Conservation (phyloP, 2,329 filamentous ascomycete genomes). For the Aspergillus fructus region DNA sequence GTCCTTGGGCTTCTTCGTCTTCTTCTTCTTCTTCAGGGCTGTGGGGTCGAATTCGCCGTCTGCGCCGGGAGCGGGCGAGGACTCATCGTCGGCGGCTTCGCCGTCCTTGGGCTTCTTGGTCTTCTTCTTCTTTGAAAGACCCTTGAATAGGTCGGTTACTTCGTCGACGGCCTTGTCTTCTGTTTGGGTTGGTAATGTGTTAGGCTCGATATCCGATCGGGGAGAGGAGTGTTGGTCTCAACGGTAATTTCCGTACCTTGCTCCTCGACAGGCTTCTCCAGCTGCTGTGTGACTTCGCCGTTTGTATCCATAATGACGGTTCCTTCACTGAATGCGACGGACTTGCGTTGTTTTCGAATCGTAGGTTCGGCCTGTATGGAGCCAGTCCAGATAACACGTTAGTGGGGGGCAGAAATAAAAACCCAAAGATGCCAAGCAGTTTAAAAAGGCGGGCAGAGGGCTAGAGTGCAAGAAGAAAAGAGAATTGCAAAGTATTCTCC, state of each 20-base stretch:
- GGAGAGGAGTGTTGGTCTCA: not conserved
- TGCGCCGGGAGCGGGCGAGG: conserved; percentile 46
- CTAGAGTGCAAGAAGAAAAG: not conserved
- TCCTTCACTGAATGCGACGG: conserved; percentile 88
- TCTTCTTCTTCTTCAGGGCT: conserved; percentile 79
- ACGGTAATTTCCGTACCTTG: conserved; percentile 25
- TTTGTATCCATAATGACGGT: conserved; percentile 85
- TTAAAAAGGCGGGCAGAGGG: conserved; percentile 2
- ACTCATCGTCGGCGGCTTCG: conserved; percentile 51
- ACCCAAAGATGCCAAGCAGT: conserved; percentile 3
- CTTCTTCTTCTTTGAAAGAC: conserved; percentile 75
- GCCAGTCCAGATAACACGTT: conserved; percentile 25
- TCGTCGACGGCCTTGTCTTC: conserved; percentile 62
- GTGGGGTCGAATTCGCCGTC: conserved; percentile 64
- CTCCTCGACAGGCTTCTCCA: conserved; percentile 64
- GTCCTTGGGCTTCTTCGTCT: conserved; percentile 54
- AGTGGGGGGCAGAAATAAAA: conserved; percentile 20
- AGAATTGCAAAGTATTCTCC: not conserved
- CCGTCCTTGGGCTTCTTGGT: conserved; percentile 59
- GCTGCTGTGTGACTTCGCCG: conserved; percentile 75
- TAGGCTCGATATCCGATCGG: not conserved
- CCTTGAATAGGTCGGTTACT: conserved; percentile 66
- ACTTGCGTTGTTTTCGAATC: conserved; percentile 79
- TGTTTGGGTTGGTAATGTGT: conserved; percentile 22
- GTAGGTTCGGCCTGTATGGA: conserved; percentile 41